Base-by-base conservation (phyloP, 306 rosid species). In the Vigna mungo region DNA sequence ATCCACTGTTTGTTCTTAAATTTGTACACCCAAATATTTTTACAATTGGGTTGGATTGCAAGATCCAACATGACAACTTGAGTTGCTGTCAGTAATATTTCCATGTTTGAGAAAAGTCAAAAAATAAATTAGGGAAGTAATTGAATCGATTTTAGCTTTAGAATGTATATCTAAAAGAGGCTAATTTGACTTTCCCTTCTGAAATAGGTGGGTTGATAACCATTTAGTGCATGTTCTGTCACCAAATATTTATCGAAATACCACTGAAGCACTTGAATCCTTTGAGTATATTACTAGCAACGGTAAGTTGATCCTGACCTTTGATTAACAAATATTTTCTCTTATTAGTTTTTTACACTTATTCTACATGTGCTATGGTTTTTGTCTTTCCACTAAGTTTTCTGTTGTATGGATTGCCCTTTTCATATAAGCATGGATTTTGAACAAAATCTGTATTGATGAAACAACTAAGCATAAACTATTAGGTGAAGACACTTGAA, bases 251-350 rank as follows among this genome's bases (percentile, higher is more conserved):
- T 93, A 89, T 78, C 92, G 97, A 82, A 93, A 88, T 82, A 82
- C 97, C 62, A 84, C 93, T 17, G 97, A 93, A 84, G 98, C 97
- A 16, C 98, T 93, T 0, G 97, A 93, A 79, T 89, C 98, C 56
- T 93, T 93, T 82, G 98, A 93, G 80, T 93, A 93, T 74, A 91
- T 93, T 67, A 87, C 98, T n/a, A 89, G 89, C 81, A 93, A 91
- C 70, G 97, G 97, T 93, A 84, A 78, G 88, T 75, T 58, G 53
- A 32, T 63, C 16, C 56, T 20, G 2, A 60, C 58, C 59, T 77
- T 77, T 64, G 41, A 36, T 51, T 30, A 20, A 30, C 6, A 7
- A n/a, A n/a, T 4, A 36, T 20, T 11, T 3, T 53, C 49, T 44
- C 64, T 63, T 43, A 20, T 6, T 30, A 27, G 10, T 17, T 44